Base-by-base conservation (phyloP, 805 yeast species). In the Metschnikowia drakensbergensis region DNA sequence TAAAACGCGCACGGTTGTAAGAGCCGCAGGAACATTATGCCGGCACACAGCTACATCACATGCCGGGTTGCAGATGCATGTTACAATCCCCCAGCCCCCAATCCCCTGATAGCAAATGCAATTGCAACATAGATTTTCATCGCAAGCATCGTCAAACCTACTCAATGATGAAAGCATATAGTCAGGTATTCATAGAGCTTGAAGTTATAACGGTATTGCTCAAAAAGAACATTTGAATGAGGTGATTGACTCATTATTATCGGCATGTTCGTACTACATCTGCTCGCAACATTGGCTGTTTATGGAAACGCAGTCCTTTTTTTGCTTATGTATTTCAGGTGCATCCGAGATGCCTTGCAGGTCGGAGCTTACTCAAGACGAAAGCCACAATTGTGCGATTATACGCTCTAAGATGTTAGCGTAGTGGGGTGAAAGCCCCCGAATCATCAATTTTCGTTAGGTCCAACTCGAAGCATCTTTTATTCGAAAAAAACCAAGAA, bases 1-100 rank as follows among this genome's bases (percentile, higher is more conserved):
- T 40, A 40, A 30, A 40, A 31, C 30, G 36, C 43, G 43, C 36
- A 25, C 29, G 5, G 43, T 31, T 40, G 43, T 30, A 31, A 31
- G 8, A 13, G 41, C 23, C 32, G 32, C 41, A 37, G 41, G 32
- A 8, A 4, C 41, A 37, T 23, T 31, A 40, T 40, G 36, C 43
- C 35, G 43, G 43, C 28, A 11, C 23, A n/a, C 43, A 40, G 43
- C 17, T 30, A 26, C 42, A 39, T 37, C 13, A 27, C n/a, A 37
- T 28, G 41, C 41, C 41, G 41, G 32, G 29, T 28, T 9, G 36
- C 43, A 40, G 31, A 25, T 40, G 23, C 35, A 31, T 32, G 34
- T n/a, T n/a, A 25, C 28, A 32, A 32, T 31, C 35, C 36, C 41
- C 41, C 17, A 17, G 17, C 17, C 17, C 17, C 17, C 17, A 17